Conservation (phyloP, 768 basidiomycete species). For the Punctularia strigosozonata region DNA sequence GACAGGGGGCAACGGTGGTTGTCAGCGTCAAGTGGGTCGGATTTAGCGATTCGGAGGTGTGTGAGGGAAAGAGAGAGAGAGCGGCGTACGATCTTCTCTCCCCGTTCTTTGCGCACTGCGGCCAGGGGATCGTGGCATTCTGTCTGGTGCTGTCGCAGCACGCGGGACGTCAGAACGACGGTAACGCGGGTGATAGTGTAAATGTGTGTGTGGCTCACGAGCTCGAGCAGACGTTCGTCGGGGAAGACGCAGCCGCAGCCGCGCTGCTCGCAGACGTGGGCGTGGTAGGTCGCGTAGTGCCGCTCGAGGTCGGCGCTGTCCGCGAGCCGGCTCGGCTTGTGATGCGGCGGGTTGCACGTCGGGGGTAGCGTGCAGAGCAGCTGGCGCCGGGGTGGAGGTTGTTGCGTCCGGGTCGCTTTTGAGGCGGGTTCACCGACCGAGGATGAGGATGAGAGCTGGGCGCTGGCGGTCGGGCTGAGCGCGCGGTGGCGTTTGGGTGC, state of each 20-base stretch:
- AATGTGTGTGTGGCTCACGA: slow-evolving; percentile 41
- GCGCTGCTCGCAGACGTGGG: slow-evolving; percentile 63
- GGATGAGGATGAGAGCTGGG: too few relatives aligned
- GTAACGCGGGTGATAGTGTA: slow-evolving; percentile 1
- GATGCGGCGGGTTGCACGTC: slow-evolving; percentile 54
- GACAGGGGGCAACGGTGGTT: not conserved
- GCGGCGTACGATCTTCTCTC: slow-evolving; percentile 70
- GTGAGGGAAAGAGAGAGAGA: slow-evolving; percentile 1
- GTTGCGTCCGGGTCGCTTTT: too few relatives aligned
- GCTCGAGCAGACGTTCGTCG: slow-evolving; percentile 61
- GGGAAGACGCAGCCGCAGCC: slow-evolving; percentile 79
- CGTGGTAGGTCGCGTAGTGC: slow-evolving; percentile 78
- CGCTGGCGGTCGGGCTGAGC: too few relatives aligned
- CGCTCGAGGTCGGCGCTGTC: slow-evolving; percentile 62
- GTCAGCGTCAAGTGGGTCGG: slow-evolving; percentile 6
- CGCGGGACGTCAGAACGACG: not conserved
- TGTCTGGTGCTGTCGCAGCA: slow-evolving; percentile 49
- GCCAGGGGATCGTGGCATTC: slow-evolving; percentile 86
- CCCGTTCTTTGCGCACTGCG: slow-evolving; percentile 62
- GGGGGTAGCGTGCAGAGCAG: slow-evolving; percentile 71
- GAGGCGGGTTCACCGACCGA: too few relatives aligned
- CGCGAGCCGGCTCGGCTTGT: slow-evolving; percentile 48
- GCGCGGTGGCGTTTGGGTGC: too few relatives aligned
- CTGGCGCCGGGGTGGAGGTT: too few relatives aligned
- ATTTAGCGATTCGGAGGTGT: not conserved